Conservation (phyloP, 2,329 filamentous ascomycete genomes). For the Tympanopsis confertula region DNA sequence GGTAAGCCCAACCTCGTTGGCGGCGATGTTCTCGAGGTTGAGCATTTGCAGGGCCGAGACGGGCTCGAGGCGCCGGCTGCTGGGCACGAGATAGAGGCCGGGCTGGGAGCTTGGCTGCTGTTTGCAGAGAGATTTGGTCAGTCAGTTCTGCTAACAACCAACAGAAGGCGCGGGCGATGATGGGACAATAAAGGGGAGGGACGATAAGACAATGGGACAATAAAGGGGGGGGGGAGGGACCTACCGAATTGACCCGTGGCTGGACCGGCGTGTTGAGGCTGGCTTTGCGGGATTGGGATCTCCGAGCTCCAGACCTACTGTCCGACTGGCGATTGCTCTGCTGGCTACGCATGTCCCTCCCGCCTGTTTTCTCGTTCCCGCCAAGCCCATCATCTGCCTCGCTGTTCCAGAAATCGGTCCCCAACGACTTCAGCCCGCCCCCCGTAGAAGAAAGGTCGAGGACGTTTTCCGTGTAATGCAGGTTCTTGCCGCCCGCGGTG, state of each 20-base stretch:
- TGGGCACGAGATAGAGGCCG: constrained; percentile 41
- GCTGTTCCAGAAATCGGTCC: constrained; percentile 58
- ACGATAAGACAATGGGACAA: constrained; percentile 7
- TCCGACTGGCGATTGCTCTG: constrained; percentile 38
- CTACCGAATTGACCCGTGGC: constrained; percentile 27
- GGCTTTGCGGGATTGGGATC: constrained; percentile 46
- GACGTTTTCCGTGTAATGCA: constrained; percentile 86
- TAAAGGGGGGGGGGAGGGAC: constrained; percentile 35
- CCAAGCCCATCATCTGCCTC: constrained; percentile 53
- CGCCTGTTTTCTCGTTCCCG: constrained; percentile 31
- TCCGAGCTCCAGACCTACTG: constrained; percentile 33
- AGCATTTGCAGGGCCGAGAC: constrained; percentile 74
- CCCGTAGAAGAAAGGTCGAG: constrained; percentile 45
- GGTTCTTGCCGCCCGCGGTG: constrained; percentile 73
- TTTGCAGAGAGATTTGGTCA: constrained; percentile 10
- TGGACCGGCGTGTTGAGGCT: constrained; percentile 30
- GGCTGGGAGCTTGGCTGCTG: constrained; percentile 12
- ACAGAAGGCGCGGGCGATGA: constrained; percentile 10
- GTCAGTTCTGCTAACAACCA: constrained; percentile 23
- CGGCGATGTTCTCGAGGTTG: constrained; percentile 81
- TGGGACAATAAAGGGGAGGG: constrained; percentile 7
- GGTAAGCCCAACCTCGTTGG: constrained; percentile 73
- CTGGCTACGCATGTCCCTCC: constrained; percentile 36
- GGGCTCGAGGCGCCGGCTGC: constrained; percentile 45
- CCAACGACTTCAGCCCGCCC: constrained; percentile 22